Evolutionary conservation across 305 asterid species (phyloP), one percentile per base, ranked within the genome.

Genomic region (Andrographis paniculata): DNA sequence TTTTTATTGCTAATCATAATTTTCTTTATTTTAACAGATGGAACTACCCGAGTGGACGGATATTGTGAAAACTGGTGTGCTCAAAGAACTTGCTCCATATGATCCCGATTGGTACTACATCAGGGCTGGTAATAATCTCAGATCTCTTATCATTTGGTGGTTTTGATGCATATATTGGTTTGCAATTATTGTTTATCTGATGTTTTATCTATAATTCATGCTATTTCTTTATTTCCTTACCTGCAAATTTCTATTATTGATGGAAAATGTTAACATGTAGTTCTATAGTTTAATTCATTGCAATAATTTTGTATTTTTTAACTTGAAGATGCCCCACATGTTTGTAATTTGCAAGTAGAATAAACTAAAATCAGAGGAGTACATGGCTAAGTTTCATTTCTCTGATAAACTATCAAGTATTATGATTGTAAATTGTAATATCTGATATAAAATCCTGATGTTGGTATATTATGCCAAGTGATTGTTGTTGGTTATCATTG

Each of bases 11-110:
- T 11, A 20, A 8, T 33, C 9, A 18, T 1, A 0, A 14, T 47
- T 47, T 20, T 31, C 27, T 1, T 13, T 0, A 43, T 15, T 20
- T 15, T 35, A 57, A 45, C 19, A 75, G 82, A 71, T 75, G 66
- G 82, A 75, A 67, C 82, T 75, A 45, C 82, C 82, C 0, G 76
- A 71, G 60, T 75, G 82, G 82, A 75, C 82, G 1, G 82, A 75
- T 27, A 71, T 75, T 5, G 78, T 71, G 60, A 75, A 75, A 51
- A 75, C 82, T 28, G 82, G 71, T 23, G 77, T 68, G 47, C 70
- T 71, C 21, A 75, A 75, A 20, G 82, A 74, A 43, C 82, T 70
- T 48, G 78, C 82, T 37, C 82, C 78, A 4, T 74, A 74, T 56
- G 82, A 74, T 53, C 70, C 75, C 1, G 82, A 74, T 38, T 74